Evolutionary conservation across 805 yeast species (phyloP).

Genomic region (Lipomyces yamanashiensis): DNA sequence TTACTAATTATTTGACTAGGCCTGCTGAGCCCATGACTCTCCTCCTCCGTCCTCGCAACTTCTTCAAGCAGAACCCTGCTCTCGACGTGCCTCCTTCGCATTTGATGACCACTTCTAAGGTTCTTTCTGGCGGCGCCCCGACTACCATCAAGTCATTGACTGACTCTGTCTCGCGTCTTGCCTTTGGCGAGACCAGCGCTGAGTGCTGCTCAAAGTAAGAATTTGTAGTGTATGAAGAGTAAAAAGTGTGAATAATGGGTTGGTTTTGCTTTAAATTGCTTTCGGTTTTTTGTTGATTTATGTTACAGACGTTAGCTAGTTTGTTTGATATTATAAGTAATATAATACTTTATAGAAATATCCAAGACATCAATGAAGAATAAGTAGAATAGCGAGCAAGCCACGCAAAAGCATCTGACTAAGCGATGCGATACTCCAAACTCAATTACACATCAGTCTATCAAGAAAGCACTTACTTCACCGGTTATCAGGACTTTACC

Average conservation of each 20-base stretch:
- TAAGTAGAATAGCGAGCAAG: too few relatives aligned
- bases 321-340: not conserved
- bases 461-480: not conserved
- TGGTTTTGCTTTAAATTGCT: not conserved
- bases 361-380: too few relatives aligned
- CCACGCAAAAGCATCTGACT: not conserved
- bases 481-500: not conserved
- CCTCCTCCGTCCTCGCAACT: slow-evolving; percentile 76
- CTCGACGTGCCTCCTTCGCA: slow-evolving; percentile 66
- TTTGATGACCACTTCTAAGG: slow-evolving; percentile 32
- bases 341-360: too few relatives aligned
- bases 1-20: slow-evolving; percentile 6
- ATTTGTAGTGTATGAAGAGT: not conserved
- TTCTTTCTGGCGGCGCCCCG: slow-evolving; percentile 8
- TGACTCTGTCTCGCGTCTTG: slow-evolving; percentile 30
- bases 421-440: not conserved
- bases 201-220: slow-evolving; percentile 17
- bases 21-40: slow-evolving; percentile 82
- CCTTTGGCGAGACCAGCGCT: slow-evolving; percentile 24
- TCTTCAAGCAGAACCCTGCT: slow-evolving; percentile 77
- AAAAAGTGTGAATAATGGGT: not conserved
- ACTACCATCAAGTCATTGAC: slow-evolving; percentile 26
- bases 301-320: not conserved
- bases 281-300: not conserved
- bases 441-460: slow-evolving; percentile 15